These are phyloP conservation scores for Byssoonygena ceratinophila DNA, from an alignment of 2,329 filamentous ascomycete species.

Conservation along the genomic window DNA sequence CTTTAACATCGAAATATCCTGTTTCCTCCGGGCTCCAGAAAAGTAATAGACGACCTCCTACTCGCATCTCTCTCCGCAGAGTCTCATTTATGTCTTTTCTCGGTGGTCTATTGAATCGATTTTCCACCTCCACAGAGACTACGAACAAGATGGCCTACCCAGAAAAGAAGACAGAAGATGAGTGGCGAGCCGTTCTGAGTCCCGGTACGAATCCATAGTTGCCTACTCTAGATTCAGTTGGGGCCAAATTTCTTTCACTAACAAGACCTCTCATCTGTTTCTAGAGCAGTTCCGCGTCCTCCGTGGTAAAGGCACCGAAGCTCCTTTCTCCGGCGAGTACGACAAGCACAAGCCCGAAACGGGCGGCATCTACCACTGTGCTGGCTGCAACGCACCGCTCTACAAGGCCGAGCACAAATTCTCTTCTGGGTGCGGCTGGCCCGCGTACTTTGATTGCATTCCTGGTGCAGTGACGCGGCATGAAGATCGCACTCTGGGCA, in stretches of 20 bases:
- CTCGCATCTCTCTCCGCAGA: neutral
- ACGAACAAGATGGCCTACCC: constrained; percentile 30
- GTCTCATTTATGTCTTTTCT: constrained; percentile 57
- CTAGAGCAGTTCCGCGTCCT: constrained; percentile 95
- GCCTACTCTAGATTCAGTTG: neutral
- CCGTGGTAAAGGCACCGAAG: constrained; percentile 83
- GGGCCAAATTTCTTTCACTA: neutral
- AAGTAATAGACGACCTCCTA: neutral
- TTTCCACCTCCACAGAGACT: constrained; percentile 36
- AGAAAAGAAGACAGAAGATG: constrained; percentile 66
- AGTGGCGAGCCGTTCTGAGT: constrained; percentile 81
- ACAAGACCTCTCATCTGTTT: constrained; percentile 20
- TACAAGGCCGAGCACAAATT: constrained; percentile 95
- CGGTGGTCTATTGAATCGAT: constrained; percentile 61
- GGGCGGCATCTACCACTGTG: constrained; percentile 81
- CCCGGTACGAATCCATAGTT: constrained; percentile 45
- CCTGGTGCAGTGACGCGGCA: constrained; percentile 80
- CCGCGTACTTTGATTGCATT: constrained; percentile 91
- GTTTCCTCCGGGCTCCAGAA: neutral
- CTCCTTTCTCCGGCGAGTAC: constrained; percentile 66
- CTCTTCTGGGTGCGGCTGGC: constrained; percentile 93
- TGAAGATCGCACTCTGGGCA: constrained; percentile 65
- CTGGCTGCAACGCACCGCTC: constrained; percentile 72
- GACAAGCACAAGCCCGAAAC: constrained; percentile 69
- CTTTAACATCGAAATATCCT: neutral